Base-by-base conservation (phyloP, 179 eudicot genomes). In the Patellifolia procumbens region DNA sequence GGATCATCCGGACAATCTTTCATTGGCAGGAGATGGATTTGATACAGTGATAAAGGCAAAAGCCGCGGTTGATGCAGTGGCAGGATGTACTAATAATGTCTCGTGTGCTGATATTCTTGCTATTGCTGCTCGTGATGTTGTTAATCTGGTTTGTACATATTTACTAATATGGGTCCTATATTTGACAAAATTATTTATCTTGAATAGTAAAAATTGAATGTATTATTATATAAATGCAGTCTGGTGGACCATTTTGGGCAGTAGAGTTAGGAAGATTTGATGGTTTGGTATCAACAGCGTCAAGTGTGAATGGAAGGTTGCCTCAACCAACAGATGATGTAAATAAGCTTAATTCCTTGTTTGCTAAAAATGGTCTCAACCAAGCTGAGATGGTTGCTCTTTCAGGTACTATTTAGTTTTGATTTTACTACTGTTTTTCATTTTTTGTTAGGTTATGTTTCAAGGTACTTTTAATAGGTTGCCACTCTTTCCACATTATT, bases 31-130 rank as follows among this genome's bases (percentile, higher is more conserved):
- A 71, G 97, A 90, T 20, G 95, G 97, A 16, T 90, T 92, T 19
- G 97, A 92, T 70, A 88, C 92, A 0, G 92, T 92, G 11, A 86
- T 87, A 35, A 91, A 87, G 70, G 98, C 97, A 0, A 92, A 91
- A 78, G 91, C 88, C 0, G 98, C 96, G 0, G 87, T 94, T 7
- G 97, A 92, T 45, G 87, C 85, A 0, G 65, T 71, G 46, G 83
- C 96, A 0, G 78, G 86, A 5, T 94, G 98, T 80, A 83, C 53
- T 59, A 94, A 94, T 52, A 92, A 87, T 56, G 98, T 94, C 28
- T 94, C 98, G 0, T 94, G 98, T 68, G 97, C 98, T 1, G 98
- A 94, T 51, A 94, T 94, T 82, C 91, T 94, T 43, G 81, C 97
- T 68, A 76, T 94, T 79, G 98, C 97, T 7, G 80, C 96, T 26